Base-by-base conservation (phyloP, 2,329 filamentous ascomycete species). In the Cryphonectria radicalis region DNA sequence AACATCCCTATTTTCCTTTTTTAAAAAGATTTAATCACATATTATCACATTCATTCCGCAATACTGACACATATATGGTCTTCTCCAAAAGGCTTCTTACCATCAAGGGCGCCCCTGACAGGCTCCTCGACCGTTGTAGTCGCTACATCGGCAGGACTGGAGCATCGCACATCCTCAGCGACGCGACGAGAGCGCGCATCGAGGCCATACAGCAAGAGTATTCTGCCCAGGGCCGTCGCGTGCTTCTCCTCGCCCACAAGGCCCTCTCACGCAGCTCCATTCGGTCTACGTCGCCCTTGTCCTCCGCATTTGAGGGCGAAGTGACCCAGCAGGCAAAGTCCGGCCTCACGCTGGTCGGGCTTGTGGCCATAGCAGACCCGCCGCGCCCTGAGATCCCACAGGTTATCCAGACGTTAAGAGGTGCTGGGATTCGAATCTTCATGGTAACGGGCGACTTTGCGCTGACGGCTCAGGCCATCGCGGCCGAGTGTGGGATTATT, bases 361-460 rank as follows among this genome's bases (percentile, higher is more conserved):
- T 97, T 4, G 88, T 94, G 37, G 92, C 91, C 57, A 90, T 96
- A 43, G 92, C 94, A 67, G 93, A 95, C 75, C 93, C 93, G 1
- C 89, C 93, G 68, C 90, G 93, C 0, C 87, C 89, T 0, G 93
- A 95, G 77, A 93, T 93, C 4, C 89, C 87, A 0, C 87, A 86
- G 2, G 89, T 91, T 0, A 88, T 93, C 59, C 81, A 83, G n/a
- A 92, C 87, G 0, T 83, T 94, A 22, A 87, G 91, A 17, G 84
- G 87, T 1, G 92, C 93, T 4, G 91, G 91, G 1, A 91, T 95
- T 68, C 85, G 90, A n/a, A 89, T 94, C 42, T 91, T 92, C 79
- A 95, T 95, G 92, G 92, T 94, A 0, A 95, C 92, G 1, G 92
- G 92, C 13, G 92, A 95, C 77, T 94, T 92, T 77, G 90, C 90